Conservation (phyloP, 1,284 basidiomycete genomes). For the Sutorius eximius region DNA sequence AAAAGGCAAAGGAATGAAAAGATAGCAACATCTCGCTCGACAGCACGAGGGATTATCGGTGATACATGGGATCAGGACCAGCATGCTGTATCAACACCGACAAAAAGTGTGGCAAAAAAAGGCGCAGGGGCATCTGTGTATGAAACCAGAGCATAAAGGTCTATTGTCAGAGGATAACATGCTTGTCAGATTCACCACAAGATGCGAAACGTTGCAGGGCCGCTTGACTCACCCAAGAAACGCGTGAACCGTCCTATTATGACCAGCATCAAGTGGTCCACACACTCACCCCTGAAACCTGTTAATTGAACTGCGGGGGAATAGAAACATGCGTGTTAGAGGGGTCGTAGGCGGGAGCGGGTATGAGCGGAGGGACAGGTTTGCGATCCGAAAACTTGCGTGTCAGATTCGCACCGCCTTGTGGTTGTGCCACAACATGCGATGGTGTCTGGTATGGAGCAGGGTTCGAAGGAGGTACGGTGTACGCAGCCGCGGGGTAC, state of each 20-base stretch:
- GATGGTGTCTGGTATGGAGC: slow-evolving; percentile 15
- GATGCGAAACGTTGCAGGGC: not conserved
- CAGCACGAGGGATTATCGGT: slow-evolving; percentile 15
- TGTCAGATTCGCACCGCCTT: slow-evolving; percentile 32
- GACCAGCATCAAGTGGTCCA: slow-evolving; percentile 3
- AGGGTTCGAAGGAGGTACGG: slow-evolving; percentile 1
- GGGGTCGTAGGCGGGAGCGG: slow-evolving; percentile 26
- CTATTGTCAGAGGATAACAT: slow-evolving; percentile 6
- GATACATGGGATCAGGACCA: slow-evolving; percentile 4
- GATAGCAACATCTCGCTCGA: slow-evolving; percentile 17
- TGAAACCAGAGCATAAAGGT: not conserved
- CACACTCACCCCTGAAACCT: not conserved
- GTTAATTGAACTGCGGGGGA: slow-evolving; percentile 19
- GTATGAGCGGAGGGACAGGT: slow-evolving; percentile 33
- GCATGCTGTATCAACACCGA: slow-evolving; percentile 3
- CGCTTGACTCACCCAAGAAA: slow-evolving; percentile 12
- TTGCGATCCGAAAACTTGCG: slow-evolving; percentile 37
- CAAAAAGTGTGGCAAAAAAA: not conserved
- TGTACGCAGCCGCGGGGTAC: slow-evolving; percentile 13
- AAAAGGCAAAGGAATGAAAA: not conserved
- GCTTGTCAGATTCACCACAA: slow-evolving; percentile 3
- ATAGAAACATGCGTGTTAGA: slow-evolving; percentile 20
- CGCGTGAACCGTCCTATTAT: not conserved
- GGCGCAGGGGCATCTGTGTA: slow-evolving; percentile 7
- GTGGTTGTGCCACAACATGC: slow-evolving; percentile 14